Percentiles rank a stretch among this genome's conserved stretches.
phyloP scores from a whole-genome alignment of 2,329 filamentous ascomycete genomes.

The Trichoderma polysporum region DNA sequence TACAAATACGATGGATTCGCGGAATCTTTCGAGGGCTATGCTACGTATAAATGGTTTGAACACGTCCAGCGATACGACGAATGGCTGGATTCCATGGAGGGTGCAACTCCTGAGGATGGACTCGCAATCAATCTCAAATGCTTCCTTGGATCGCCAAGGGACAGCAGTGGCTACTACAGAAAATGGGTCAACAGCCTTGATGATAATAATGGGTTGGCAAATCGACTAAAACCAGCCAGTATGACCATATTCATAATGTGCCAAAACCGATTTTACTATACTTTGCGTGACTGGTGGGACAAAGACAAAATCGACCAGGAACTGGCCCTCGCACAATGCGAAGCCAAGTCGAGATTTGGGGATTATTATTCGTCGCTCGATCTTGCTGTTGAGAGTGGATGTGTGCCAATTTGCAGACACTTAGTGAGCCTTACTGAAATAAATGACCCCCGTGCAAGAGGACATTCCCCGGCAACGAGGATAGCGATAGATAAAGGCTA shows the following conservation, averaged over 20 bases:
- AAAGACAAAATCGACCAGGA: not conserved
- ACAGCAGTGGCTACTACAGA: not conserved
- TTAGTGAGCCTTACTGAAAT: not conserved
- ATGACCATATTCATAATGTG: not conserved
- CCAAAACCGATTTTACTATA: constrained; percentile 1
- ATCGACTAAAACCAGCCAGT: not conserved
- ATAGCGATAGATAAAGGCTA: not conserved
- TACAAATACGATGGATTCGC: not conserved
- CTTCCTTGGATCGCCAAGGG: not conserved
- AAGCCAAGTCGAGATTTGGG: no score
- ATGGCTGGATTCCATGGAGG: not conserved
- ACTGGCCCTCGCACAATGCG: not conserved
- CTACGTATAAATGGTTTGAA: not conserved
- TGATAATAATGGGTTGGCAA: no score
- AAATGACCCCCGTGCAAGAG: not conserved
- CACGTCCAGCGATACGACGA: not conserved
- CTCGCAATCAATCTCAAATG: not conserved
- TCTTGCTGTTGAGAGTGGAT: not conserved
- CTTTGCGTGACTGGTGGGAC: constrained; percentile 9
- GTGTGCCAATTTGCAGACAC: not conserved
- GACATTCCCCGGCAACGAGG: not conserved
- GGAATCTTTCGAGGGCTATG: not conserved
- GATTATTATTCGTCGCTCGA: not conserved
- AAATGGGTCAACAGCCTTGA: not conserved
- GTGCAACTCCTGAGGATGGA: not conserved